A percentile compares a stretch with the other conserved stretches of the same genome.
Conservation (phyloP, 768 basidiomycete genomes). For the Cantharellus anzutake region DNA sequence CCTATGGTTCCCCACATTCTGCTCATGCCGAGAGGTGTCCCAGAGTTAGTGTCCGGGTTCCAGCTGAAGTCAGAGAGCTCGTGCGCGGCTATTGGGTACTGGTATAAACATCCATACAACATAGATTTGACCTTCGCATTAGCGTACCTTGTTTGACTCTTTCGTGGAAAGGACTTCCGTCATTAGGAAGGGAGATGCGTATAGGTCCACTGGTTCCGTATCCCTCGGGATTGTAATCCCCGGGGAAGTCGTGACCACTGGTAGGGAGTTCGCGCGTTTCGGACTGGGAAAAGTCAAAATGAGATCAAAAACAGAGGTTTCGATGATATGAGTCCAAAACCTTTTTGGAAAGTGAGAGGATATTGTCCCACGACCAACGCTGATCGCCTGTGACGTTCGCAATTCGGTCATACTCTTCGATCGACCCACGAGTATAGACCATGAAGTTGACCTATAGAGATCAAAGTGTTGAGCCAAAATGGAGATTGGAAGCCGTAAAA, state of each 20-base stretch:
- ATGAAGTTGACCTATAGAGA: neutral
- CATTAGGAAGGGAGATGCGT: neutral
- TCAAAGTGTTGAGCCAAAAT: neutral
- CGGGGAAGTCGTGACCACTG: neutral
- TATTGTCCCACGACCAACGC: neutral
- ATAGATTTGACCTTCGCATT: neutral
- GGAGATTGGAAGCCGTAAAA: neutral
- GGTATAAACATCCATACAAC: neutral
- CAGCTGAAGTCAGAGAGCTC: neutral
- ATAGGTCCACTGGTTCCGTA: neutral
- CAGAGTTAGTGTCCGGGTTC: neutral
- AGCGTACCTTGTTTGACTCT: neutral
- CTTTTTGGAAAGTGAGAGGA: neutral
- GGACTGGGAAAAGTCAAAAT: neutral
- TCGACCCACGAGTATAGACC: neutral
- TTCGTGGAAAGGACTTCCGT: neutral
- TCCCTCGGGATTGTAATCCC: neutral
- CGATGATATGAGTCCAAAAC: neutral
- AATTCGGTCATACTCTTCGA: neutral
- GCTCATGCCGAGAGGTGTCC: neutral
- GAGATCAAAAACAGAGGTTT: neutral
- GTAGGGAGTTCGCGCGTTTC: neutral
- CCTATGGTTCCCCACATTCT: neutral
- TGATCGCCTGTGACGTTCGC: neutral
- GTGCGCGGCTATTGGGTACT: neutral